These are phyloP conservation scores for Debaryomyces nepalensis DNA, from an alignment of 1,139 yeast genomes.

Conservation along the genomic window DNA sequence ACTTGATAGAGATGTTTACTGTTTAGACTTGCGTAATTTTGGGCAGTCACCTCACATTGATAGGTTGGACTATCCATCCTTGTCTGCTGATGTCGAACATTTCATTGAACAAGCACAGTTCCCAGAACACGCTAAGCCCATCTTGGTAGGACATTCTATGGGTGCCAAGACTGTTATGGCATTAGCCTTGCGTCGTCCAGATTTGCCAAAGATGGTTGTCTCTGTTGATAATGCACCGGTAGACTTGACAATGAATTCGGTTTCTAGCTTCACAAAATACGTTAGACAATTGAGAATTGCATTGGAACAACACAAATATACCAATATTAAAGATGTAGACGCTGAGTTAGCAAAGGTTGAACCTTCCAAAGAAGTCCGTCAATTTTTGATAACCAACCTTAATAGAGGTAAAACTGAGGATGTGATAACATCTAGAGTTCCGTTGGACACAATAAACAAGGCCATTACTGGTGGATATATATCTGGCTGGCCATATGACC, in stretches of 20 bases:
- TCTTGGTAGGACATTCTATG: conserved; percentile 92
- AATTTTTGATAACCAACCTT: conserved; percentile 76
- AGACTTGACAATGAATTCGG: conserved; percentile 57
- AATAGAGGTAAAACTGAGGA: conserved; percentile 48
- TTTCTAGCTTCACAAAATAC: conserved; percentile 64
- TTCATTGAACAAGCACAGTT: conserved; percentile 60
- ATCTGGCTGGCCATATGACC: conserved; percentile 78
- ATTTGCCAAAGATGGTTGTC: conserved; percentile 63
- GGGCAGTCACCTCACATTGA: conserved; percentile 82
- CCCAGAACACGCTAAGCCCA: conserved; percentile 47
- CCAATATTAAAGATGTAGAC: conserved; percentile 70
- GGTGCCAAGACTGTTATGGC: conserved; percentile 97
- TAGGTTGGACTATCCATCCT: conserved; percentile 75
- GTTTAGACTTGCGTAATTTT: conserved; percentile 86
- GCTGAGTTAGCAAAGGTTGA: conserved; percentile 66
- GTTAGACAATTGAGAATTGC: conserved; percentile 64
- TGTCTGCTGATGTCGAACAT: conserved; percentile 82
- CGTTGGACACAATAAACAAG: conserved; percentile 68
- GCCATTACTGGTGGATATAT: conserved; percentile 65
- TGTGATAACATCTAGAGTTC: conserved; percentile 57
- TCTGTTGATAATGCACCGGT: conserved; percentile 93
- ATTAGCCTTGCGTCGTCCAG: conserved; percentile 70
- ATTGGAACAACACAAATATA: conserved; percentile 46
- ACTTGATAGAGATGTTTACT: conserved; percentile 57
- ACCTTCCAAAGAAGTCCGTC: conserved; percentile 63